These are phyloP conservation scores for Debaryomycetaceae sp. DNA, from an alignment of 1,139 yeast species.

Conservation along the genomic window DNA sequence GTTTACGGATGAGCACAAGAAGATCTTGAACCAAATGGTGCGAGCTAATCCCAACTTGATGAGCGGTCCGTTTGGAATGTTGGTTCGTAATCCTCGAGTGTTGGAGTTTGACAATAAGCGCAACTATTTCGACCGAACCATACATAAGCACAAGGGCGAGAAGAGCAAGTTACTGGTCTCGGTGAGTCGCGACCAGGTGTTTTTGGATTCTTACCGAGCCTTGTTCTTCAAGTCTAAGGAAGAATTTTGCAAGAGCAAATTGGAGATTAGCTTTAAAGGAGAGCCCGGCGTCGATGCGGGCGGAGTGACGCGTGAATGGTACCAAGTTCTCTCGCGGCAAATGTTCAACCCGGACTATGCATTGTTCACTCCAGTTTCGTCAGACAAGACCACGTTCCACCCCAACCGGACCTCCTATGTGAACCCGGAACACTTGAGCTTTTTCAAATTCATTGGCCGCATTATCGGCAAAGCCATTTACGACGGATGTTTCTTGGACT, in stretches of 20 bases:
- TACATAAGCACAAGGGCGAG: conserved; percentile 39
- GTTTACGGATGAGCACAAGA: conserved; percentile 85
- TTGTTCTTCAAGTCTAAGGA: conserved; percentile 71
- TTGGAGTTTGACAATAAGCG: conserved; percentile 92
- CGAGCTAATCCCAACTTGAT: conserved; percentile 83
- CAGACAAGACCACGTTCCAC: conserved; percentile 90
- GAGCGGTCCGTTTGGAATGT: conserved; percentile 93
- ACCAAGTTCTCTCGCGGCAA: conserved; percentile 84
- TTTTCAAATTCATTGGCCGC: conserved; percentile 90
- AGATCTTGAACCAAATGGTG: conserved; percentile 85
- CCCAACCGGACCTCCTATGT: conserved; percentile 91
- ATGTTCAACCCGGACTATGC: conserved; percentile 98
- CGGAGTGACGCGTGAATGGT: conserved; percentile 97
- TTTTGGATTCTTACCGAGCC: conserved; percentile 80
- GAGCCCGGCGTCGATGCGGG: conserved; percentile 99
- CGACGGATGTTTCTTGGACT: conserved; percentile 81
- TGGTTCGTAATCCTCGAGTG: conserved; percentile 82
- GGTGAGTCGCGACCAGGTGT: conserved; percentile 83
- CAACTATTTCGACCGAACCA: conserved; percentile 67
- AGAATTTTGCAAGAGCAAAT: conserved; percentile 62
- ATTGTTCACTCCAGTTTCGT: conserved; percentile 79
- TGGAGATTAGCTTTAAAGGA: conserved; percentile 77
- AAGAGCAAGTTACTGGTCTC: conserved; percentile 46
- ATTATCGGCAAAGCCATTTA: conserved; percentile 90
- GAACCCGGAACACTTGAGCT: conserved; percentile 85